Evolutionary conservation across 192 early-diverging fungal genomes (phyloP), one percentile per base, ranked within the genome.

Genomic region (Umbelopsis vinacea): DNA sequence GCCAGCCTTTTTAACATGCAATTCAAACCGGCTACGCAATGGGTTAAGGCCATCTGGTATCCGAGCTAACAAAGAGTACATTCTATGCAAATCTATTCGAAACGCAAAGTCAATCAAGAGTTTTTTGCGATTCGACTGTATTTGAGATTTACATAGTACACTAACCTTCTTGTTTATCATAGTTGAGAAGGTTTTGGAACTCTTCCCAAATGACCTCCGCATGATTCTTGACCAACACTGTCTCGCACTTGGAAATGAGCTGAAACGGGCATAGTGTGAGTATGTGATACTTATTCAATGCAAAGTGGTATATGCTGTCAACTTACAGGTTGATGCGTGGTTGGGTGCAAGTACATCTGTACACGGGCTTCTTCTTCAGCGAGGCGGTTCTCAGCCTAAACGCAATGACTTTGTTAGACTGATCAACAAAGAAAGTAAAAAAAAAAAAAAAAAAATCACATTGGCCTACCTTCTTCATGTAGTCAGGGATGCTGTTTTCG

Each of bases 381-480:
- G 77, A 95, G 76, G 68, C 92, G 86, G 55, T 82, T 78, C 73
- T 93, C 92, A 7, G 92, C 92, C 89, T 91, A 76, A 19, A 54
- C 7, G 11, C 21, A 24, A 69, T 22, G 22, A 29, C 21, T 22
- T 12, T 24, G 11, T 71, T 76, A 52, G 24, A 21, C 23, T 23
- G 23, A 22, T 43, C 40, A 43, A 43, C 40, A 12, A 11, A 43
- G 9, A 68, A 21, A 48, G n/a, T 29, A 29, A 29, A n/a, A n/a
- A n/a, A n/a, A n/a, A n/a, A n/a, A n/a, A n/a, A n/a, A n/a, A n/a
- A n/a, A n/a, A n/a, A n/a, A n/a, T n/a, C n/a, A n/a, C n/a, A n/a
- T n/a, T n/a, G n/a, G n/a, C 23, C 54, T 63, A 94, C 90, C 84
- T 95, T 95, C 74, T 95, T 93, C 94, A 99, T 96, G 81, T 99